Evolutionary conservation across 2,329 filamentous ascomycete genomes (phyloP), one percentile per base, ranked within the genome.

Genomic region (Calycina herbarum): DNA sequence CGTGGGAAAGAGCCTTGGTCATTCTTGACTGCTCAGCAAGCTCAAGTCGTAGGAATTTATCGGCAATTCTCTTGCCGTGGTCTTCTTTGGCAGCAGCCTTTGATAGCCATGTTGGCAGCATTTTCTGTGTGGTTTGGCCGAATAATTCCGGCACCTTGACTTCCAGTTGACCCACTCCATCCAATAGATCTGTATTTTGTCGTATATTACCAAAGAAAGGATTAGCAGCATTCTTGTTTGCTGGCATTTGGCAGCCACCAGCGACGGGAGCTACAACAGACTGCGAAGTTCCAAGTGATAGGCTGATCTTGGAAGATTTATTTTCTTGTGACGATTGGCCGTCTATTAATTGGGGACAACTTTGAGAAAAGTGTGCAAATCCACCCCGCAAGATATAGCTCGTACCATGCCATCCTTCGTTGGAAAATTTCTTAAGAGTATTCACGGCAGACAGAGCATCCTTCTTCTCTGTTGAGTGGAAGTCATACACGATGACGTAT

Each of bases 191-290:
- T 86, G 96, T 94, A 69, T 98, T 97, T 77, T 98, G 95, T 56
- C 95, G 88, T 72, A 99, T 98, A 70, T 97, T 98, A 67, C 89
- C 88, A 77, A 98, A 98, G 80, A 99, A 98, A 0, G 94, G 94
- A 72, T 96, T 96, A 0, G 88, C 84, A 0, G 87, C 86, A 66
- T 87, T 88, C 69, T 87, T 84, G 0, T 86, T 83, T 48, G 81
- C 81, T 0, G 95, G 95, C 76, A 98, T 87, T 66, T 87, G 86
- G 68, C 96, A 96, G 6, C 94, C 94, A 65, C 94, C 95, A 65
- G 93, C 91, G n/a, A 97, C 90, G 1, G 92, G 91, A 1, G 89
- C 85, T 48, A 93, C 83, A 17, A 85, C 83, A 31, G 78, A 77
- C 17, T 74, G 74, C 27, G 45, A 73, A 5, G 81, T 78, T 51